Evolutionary conservation across 2,329 filamentous ascomycete genomes (phyloP).

Genomic region (Cladosporium phlei): DNA sequence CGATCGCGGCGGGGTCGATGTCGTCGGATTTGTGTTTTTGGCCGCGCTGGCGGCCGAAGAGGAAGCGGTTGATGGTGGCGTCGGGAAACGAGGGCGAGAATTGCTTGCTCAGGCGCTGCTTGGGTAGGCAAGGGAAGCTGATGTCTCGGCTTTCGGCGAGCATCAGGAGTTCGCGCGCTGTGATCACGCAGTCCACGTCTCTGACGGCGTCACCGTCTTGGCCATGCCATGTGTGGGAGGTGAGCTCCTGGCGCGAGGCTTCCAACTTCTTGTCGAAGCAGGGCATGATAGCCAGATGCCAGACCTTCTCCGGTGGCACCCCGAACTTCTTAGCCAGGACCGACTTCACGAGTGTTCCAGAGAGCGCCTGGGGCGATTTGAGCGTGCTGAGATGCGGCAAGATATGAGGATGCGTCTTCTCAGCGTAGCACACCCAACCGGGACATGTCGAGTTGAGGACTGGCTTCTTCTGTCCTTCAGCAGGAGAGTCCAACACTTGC

Average conservation of each 20-base stretch:
- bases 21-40: slow-evolving; percentile 35
- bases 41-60: slow-evolving; percentile 61
- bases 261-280: slow-evolving; percentile 99
- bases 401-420: slow-evolving; percentile 94
- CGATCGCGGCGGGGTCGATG: slow-evolving; percentile 46
- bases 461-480: slow-evolving; percentile 50
- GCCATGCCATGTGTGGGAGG: slow-evolving; percentile 41
- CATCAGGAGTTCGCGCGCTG: slow-evolving; percentile 88
- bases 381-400: slow-evolving; percentile 84
- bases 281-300: slow-evolving; percentile 95
- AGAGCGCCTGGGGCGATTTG: slow-evolving; percentile 90
- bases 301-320: slow-evolving; percentile 74
- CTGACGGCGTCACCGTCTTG: slow-evolving; percentile 54
- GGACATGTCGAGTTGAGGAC: slow-evolving; percentile 87
- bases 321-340: slow-evolving; percentile 67
- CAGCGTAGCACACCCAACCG: slow-evolving; percentile 97
- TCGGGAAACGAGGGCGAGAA: slow-evolving; percentile 66
- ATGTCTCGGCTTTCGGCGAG: slow-evolving; percentile 76
- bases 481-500: slow-evolving; percentile 31
- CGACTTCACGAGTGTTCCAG: slow-evolving; percentile 86
- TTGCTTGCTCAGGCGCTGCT: slow-evolving; percentile 46
- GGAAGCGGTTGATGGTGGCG: slow-evolving; percentile 61
- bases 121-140: slow-evolving; percentile 68
- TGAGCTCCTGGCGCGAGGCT: slow-evolving; percentile 87
- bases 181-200: slow-evolving; percentile 97